Evolutionary conservation across 176 grass and related monocot genomes (phyloP).

Genomic region (Triticum aestivum): DNA sequence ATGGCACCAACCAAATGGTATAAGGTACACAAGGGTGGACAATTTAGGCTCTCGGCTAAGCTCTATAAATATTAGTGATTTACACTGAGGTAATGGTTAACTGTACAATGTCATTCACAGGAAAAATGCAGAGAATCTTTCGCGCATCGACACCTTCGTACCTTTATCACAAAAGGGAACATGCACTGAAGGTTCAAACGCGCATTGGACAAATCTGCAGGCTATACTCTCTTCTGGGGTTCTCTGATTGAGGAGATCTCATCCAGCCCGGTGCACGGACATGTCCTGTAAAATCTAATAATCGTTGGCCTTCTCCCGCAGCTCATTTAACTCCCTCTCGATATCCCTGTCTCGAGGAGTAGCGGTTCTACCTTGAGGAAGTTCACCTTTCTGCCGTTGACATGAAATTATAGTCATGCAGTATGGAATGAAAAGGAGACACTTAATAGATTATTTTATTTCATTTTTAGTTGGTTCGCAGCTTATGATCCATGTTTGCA

Average conservation of each 20-base stretch:
- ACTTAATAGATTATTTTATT: not conserved
- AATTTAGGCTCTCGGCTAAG: not conserved
- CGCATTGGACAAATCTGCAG: not conserved
- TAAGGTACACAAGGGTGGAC: not conserved
- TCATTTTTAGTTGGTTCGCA: not conserved
- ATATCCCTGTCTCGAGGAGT: conserved; percentile 65
- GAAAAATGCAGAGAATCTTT: conserved; percentile 18
- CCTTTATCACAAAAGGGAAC: conserved; percentile 5
- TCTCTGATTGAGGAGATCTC: conserved; percentile 14
- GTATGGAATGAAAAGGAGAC: not conserved
- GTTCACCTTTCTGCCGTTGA: conserved; percentile 79
- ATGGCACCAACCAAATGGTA: not conserved
- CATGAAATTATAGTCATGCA: not conserved
- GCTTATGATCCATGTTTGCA: not conserved
- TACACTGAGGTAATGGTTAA: conserved; percentile 30
- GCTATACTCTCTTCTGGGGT: conserved; percentile 13
- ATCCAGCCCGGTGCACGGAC: not conserved
- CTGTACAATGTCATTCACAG: conserved; percentile 43
- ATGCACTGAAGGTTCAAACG: not conserved
- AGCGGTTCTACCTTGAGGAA: conserved; percentile 67
- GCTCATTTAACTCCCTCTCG: conserved; percentile 84
- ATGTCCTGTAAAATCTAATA: conserved; percentile 36
- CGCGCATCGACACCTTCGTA: conserved; percentile 13
- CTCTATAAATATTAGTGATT: conserved; percentile 23
- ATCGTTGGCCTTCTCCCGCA: conserved; percentile 78